Evolutionary conservation across 306 rosid species (phyloP).

Genomic region (Myrica gale): DNA sequence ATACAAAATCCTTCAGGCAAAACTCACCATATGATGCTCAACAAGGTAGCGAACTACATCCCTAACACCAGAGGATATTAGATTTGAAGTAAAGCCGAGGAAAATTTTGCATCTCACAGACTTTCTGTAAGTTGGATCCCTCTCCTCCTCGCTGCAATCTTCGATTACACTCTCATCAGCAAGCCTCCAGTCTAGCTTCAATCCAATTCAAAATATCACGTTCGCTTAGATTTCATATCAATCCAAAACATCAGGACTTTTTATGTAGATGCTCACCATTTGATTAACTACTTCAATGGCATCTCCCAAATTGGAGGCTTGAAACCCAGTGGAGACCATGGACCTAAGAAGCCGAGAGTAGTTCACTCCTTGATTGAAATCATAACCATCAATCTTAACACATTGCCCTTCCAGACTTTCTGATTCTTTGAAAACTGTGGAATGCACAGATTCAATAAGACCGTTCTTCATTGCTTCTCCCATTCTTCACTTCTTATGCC

Average conservation of each 20-base stretch:
- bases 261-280: slow-evolving; percentile 51
- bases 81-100: slow-evolving; percentile 91
- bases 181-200: slow-evolving; percentile 92
- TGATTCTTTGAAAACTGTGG: slow-evolving; percentile 69
- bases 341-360: slow-evolving; percentile 62
- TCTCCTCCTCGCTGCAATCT: slow-evolving; percentile 60
- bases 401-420: slow-evolving; percentile 60
- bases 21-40: slow-evolving; percentile 82
- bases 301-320: slow-evolving; percentile 84
- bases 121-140: slow-evolving; percentile 46
- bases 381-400: slow-evolving; percentile 64
- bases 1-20: background rate
- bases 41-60: slow-evolving; percentile 74
- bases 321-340: slow-evolving; percentile 72
- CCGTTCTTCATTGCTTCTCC: slow-evolving; percentile 42
- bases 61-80: slow-evolving; percentile 88
- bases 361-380: slow-evolving; percentile 70
- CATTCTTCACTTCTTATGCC: slow-evolving; percentile 20
- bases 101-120: slow-evolving; percentile 71
- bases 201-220: slow-evolving; percentile 15
- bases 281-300: slow-evolving; percentile 70
- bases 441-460: slow-evolving; percentile 33
- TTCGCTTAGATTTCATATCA: background rate
- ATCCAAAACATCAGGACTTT: background rate
- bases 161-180: slow-evolving; percentile 55